Conservation (phyloP, 495 filamentous ascomycete species). For the Aspergillus baeticus region DNA sequence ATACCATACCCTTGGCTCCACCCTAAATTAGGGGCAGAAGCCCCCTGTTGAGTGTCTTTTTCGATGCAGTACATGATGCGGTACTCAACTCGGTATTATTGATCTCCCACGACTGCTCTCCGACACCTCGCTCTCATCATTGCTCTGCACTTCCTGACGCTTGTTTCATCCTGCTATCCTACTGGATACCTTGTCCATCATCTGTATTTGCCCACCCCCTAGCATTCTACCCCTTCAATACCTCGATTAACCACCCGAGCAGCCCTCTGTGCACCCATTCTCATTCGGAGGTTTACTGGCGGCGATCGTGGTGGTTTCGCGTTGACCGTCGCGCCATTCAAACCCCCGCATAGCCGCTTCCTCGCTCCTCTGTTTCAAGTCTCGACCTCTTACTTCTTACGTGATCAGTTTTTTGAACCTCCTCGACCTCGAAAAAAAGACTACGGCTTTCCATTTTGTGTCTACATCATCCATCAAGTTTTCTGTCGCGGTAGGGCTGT, state of each 20-base stretch:
- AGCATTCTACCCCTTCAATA: slow-evolving; percentile 1
- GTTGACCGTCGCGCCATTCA: slow-evolving; percentile 39
- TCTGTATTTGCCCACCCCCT: neutral
- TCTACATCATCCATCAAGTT: neutral
- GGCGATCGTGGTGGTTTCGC: slow-evolving; percentile 38
- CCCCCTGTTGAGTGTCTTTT: neutral
- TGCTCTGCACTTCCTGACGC: neutral
- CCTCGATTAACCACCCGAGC: slow-evolving; percentile 1
- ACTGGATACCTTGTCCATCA: neutral
- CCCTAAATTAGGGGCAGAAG: neutral
- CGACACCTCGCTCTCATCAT: neutral
- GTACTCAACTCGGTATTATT: slow-evolving; percentile 1
- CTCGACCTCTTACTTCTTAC: slow-evolving; percentile 17
- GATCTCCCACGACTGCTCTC: neutral
- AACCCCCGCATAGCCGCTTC: slow-evolving; percentile 35
- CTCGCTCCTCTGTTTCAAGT: slow-evolving; percentile 15
- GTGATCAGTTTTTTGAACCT: slow-evolving; percentile 16
- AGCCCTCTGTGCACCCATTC: slow-evolving; percentile 21
- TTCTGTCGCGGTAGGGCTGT: slow-evolving; percentile 9
- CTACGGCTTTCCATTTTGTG: neutral
- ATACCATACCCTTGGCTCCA: neutral
- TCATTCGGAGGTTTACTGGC: slow-evolving; percentile 29
- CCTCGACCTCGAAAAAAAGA: slow-evolving; percentile 1
- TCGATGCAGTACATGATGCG: neutral
- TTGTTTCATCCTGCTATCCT: neutral